phyloP scores from a whole-genome alignment of 805 yeast species.

The Teunomyces atbi region DNA sequence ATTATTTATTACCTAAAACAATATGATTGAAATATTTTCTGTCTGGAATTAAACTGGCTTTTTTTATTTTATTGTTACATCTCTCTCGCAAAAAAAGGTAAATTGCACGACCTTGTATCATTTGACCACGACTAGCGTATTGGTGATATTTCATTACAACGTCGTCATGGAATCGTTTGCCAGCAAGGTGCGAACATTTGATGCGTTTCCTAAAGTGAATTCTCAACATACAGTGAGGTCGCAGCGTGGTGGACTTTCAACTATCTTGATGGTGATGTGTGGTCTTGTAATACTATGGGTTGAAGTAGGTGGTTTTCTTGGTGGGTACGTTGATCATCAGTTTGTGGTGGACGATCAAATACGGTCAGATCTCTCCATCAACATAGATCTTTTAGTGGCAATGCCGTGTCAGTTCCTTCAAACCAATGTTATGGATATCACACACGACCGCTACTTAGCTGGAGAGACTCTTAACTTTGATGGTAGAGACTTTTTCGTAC shows the following conservation, averaged over 20 bases:
- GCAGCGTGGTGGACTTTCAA: conserved; percentile 71
- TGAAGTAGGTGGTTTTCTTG: conserved; percentile 79
- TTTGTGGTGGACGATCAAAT: conserved; percentile 69
- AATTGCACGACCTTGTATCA: not conserved
- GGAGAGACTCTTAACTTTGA: conserved; percentile 71
- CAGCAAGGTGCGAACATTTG: conserved; percentile 42
- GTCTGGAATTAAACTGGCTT: too few species aligned
- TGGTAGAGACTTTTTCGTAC: conserved; percentile 58
- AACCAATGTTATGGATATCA: conserved; percentile 72
- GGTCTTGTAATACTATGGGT: conserved; percentile 75
- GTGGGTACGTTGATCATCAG: conserved; percentile 76
- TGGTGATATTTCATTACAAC: not conserved
- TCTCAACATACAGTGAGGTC: conserved; percentile 67
- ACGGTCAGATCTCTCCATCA: conserved; percentile 59
- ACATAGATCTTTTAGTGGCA: conserved; percentile 75
- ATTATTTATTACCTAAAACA: too few species aligned
- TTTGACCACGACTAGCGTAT: not conserved
- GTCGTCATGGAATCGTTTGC: conserved; percentile 34
- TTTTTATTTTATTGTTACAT: too few species aligned
- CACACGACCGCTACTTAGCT: conserved; percentile 77
- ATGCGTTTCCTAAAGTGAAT: conserved; percentile 47
- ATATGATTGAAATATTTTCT: too few species aligned
- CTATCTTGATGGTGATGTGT: conserved; percentile 59
- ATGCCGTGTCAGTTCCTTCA: conserved; percentile 80
- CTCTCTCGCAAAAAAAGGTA: not conserved